Conservation (phyloP, 352 stramenopile species). For the Phytophthora pinifolia region DNA sequence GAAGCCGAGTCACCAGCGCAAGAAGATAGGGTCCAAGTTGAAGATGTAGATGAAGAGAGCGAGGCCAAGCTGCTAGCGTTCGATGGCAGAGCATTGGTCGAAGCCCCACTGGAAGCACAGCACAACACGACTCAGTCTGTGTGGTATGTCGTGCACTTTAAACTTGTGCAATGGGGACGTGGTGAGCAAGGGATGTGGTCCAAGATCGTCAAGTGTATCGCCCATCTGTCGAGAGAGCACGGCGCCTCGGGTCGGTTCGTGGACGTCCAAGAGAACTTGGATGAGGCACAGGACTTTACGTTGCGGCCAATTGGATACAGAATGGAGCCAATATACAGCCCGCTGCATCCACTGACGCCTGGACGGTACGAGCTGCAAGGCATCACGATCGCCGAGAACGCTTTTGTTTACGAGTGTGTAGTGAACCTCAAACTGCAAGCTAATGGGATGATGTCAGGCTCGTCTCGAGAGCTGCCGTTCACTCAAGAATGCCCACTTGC, state of each 20-base stretch:
- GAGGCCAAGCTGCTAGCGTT: slow-evolving; percentile 26
- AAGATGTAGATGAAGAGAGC: slow-evolving; percentile 8
- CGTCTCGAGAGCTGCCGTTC: slow-evolving; percentile 55
- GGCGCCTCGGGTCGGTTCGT: slow-evolving; percentile 31
- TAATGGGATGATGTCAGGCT: slow-evolving; percentile 45
- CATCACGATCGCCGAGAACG: slow-evolving; percentile 57
- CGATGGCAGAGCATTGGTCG: slow-evolving; percentile 35
- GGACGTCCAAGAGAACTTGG: slow-evolving; percentile 25
- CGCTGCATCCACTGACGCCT: slow-evolving; percentile 49
- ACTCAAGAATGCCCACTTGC: slow-evolving; percentile 46
- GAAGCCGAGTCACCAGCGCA: not conserved
- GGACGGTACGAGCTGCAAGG: slow-evolving; percentile 54
- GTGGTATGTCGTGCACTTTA: slow-evolving; percentile 49
- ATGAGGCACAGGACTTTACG: slow-evolving; percentile 34
- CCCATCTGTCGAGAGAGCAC: slow-evolving; percentile 17
- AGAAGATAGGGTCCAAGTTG: not conserved
- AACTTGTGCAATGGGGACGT: slow-evolving; percentile 43
- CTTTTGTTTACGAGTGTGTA: slow-evolving; percentile 56
- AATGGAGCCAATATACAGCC: slow-evolving; percentile 23
- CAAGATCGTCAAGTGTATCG: slow-evolving; percentile 38
- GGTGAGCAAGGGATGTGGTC: slow-evolving; percentile 27
- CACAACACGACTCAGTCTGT: not conserved
- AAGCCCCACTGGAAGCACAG: slow-evolving; percentile 12
- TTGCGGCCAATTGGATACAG: slow-evolving; percentile 25
- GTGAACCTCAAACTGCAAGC: slow-evolving; percentile 39